Evolutionary conservation across 129 eudicot genomes (phyloP).

Genomic region (Chrysanthemum makinoi): DNA sequence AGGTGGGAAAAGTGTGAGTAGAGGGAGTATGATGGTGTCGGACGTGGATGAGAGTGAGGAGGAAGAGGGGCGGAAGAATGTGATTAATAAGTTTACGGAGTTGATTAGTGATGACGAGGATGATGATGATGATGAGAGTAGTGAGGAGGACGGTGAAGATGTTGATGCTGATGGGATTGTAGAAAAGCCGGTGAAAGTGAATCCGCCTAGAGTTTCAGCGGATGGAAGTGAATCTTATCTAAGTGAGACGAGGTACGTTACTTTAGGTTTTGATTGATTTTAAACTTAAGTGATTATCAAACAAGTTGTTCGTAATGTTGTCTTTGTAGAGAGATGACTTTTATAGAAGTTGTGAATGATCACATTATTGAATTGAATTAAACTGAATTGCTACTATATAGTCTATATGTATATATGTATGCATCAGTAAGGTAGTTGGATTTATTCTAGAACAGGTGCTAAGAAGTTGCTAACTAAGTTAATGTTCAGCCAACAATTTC

Average conservation of each 20-base stretch:
- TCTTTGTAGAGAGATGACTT: no score
- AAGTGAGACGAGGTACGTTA: conserved; percentile 71
- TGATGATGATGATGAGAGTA: conserved; percentile 43
- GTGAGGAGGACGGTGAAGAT: conserved; percentile 22
- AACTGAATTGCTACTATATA: no score
- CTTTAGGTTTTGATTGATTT: neutral
- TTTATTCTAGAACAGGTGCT: no score
- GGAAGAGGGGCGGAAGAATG: conserved; percentile 31
- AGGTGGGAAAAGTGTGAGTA: conserved; percentile 34
- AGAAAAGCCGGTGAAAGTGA: conserved; percentile 23
- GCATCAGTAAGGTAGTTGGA: no score
- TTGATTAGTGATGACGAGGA: conserved; percentile 61
- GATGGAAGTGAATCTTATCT: conserved; percentile 65
- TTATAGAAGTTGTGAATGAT: no score
- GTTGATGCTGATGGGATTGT: conserved; percentile 31
- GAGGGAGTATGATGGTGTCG: conserved; percentile 28
- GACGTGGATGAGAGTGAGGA: conserved; percentile 40
- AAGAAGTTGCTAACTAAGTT: no score
- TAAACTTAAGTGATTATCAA: neutral
- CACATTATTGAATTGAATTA: no score
- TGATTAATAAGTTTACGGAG: conserved; percentile 39
- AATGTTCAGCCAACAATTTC: no score
- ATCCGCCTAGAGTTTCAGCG: conserved; percentile 38
- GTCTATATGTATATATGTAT: no score
- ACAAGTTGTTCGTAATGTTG: no score